Percentiles rank a stretch among this genome's conserved stretches.
phyloP scores from a whole-genome alignment of 2,329 filamentous ascomycete species.

The Fusarium humuli region DNA sequence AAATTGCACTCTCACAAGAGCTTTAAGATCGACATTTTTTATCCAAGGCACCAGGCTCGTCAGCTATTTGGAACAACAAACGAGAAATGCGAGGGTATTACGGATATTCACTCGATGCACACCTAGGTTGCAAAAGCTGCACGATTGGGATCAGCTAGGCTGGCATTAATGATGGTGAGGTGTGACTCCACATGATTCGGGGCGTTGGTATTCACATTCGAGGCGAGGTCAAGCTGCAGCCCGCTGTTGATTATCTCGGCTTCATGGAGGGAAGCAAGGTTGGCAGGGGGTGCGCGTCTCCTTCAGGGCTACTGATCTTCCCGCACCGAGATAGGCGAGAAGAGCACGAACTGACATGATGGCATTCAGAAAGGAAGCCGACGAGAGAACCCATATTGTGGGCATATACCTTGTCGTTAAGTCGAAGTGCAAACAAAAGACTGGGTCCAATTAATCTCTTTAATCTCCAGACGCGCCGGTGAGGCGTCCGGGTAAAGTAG shows the following conservation, averaged over 20 bases:
- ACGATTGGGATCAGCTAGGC: background rate
- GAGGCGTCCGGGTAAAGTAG: conserved; percentile 38
- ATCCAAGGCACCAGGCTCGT: background rate
- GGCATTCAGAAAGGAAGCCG: conserved; percentile 9
- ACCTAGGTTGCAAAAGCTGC: conserved; percentile 6
- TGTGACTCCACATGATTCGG: conserved; percentile 27
- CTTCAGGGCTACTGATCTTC: conserved; percentile 43
- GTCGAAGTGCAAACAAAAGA: conserved; percentile 32
- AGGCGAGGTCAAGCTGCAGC: background rate
- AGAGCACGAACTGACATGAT: conserved; percentile 29
- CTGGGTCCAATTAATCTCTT: conserved; percentile 41
- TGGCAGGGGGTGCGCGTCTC: conserved; percentile 36
- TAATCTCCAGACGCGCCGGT: conserved; percentile 45
- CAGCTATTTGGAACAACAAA: conserved; percentile 1
- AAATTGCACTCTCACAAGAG: background rate
- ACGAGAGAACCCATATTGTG: background rate
- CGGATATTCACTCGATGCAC: background rate
- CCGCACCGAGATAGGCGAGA: conserved; percentile 46
- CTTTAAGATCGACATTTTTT: conserved; percentile 1
- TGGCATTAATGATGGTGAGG: conserved; percentile 18
- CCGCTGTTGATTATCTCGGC: conserved; percentile 7
- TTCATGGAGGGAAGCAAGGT: conserved; percentile 21
- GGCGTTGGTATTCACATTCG: background rate
- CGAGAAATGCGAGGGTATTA: background rate
- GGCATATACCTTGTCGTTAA: conserved; percentile 13